These are phyloP conservation scores for Cyclotella distinguenda DNA, from an alignment of 108 stramenopile genomes.

Conservation along the genomic window DNA sequence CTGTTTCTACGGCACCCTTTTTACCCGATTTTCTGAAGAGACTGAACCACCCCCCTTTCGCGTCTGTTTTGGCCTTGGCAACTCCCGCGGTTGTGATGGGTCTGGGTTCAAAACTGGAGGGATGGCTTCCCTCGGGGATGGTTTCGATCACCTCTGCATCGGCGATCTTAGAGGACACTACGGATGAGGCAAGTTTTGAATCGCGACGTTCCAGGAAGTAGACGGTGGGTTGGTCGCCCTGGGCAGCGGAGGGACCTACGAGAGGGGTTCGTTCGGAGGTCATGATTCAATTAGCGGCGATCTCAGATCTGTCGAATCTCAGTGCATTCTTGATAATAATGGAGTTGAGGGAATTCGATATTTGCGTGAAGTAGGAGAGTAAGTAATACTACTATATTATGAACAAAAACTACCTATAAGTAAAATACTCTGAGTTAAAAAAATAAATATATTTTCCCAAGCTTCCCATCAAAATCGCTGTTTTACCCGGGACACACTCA, in stretches of 20 bases:
- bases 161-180: neutral
- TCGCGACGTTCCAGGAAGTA: slow-evolving; percentile 41
- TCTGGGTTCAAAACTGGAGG: slow-evolving; percentile 48
- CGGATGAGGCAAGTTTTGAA: neutral
- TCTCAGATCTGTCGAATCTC: neutral
- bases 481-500: too few relatives aligned
- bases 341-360: too few relatives aligned
- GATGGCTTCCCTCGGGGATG: slow-evolving; percentile 45
- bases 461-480: too few relatives aligned
- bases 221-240: slow-evolving; percentile 37
- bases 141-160: slow-evolving; percentile 53
- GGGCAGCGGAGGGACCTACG: slow-evolving; percentile 22
- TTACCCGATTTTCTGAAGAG: slow-evolving; percentile 47
- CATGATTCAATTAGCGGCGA: slow-evolving; percentile 22
- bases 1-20: slow-evolving; percentile 45
- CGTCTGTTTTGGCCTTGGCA: slow-evolving; percentile 1
- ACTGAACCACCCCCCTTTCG: slow-evolving; percentile 32
- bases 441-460: too few relatives aligned
- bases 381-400: too few relatives aligned
- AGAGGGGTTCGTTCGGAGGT: slow-evolving; percentile 38
- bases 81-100: slow-evolving; percentile 14
- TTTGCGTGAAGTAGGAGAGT: too few relatives aligned
- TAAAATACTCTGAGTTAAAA: too few relatives aligned
- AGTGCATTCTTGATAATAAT: too few relatives aligned
- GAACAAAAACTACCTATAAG: too few relatives aligned